phyloP scores from a whole-genome alignment of 2,329 filamentous ascomycete species.

The Ophiocordyceps camponoti-saundersi region DNA sequence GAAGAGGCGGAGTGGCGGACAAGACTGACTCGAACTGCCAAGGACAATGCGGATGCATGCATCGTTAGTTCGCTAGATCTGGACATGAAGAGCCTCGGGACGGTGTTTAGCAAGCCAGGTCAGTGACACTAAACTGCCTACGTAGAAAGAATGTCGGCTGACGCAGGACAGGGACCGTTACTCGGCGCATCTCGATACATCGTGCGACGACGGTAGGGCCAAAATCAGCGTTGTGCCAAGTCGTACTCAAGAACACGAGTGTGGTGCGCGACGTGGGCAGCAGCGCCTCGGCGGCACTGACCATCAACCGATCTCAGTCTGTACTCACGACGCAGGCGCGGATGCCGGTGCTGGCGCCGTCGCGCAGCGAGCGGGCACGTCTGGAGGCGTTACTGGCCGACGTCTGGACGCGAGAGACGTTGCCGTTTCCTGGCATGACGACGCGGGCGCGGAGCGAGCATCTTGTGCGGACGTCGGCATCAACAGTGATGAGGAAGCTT shows the following conservation, averaged over 20 bases:
- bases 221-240: slow-evolving; percentile 51
- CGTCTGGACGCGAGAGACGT: slow-evolving; percentile 65
- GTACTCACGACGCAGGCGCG: slow-evolving; percentile 50
- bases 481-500: slow-evolving; percentile 74
- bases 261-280: slow-evolving; percentile 38
- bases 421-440: slow-evolving; percentile 74
- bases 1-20: slow-evolving; percentile 71
- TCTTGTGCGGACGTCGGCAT: slow-evolving; percentile 61
- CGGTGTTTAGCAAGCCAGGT: slow-evolving; percentile 59
- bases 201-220: slow-evolving; percentile 58
- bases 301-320: slow-evolving; percentile 65
- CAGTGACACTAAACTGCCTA: slow-evolving; percentile 1
- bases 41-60: slow-evolving; percentile 28
- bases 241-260: slow-evolving; percentile 77
- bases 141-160: not conserved
- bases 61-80: slow-evolving; percentile 49
- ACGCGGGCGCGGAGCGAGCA: slow-evolving; percentile 48
- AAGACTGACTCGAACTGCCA: slow-evolving; percentile 37
- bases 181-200: slow-evolving; percentile 61
- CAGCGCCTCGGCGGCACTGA: slow-evolving; percentile 22
- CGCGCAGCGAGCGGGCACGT: slow-evolving; percentile 57
- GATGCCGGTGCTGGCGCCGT: slow-evolving; percentile 55
- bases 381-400: slow-evolving; percentile 60
- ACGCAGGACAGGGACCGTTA: slow-evolving; percentile 32
- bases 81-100: slow-evolving; percentile 57